Percentiles rank a stretch among this genome's conserved stretches.
Evolutionary conservation across 805 yeast species (phyloP).

Genomic region (Candida andamanensis): DNA sequence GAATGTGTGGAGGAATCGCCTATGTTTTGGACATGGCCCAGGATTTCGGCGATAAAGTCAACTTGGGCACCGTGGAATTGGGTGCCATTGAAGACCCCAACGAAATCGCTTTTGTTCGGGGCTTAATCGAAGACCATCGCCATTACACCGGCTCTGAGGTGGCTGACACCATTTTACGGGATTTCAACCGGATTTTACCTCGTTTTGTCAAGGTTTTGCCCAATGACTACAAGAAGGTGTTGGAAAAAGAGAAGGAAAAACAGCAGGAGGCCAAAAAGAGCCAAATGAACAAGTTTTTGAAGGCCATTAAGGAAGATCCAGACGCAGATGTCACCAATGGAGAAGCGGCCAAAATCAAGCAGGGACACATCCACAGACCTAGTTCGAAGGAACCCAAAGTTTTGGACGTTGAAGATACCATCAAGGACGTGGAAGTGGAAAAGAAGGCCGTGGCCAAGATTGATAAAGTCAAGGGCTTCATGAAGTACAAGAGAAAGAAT

Average conservation of each 20-base stretch:
- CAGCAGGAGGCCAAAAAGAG: conserved; percentile 59
- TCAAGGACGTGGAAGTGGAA: conserved; percentile 62
- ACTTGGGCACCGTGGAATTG: conserved; percentile 77
- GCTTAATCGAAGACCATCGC: conserved; percentile 89
- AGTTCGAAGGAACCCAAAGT: conserved; percentile 68
- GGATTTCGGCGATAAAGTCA: conserved; percentile 77
- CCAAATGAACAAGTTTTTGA: conserved; percentile 62
- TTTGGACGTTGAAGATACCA: conserved; percentile 83
- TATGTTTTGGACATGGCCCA: conserved; percentile 94
- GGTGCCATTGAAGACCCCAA: conserved; percentile 74
- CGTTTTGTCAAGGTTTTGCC: conserved; percentile 93
- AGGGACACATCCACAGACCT: conserved; percentile 40
- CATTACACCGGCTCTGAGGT: conserved; percentile 91
- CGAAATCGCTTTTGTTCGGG: conserved; percentile 91
- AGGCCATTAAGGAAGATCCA: conserved; percentile 74
- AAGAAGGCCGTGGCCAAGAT: conserved; percentile 57
- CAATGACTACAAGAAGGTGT: conserved; percentile 81
- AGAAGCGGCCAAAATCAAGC: conserved; percentile 60
- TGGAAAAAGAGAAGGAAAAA: conserved; percentile 68
- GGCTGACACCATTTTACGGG: conserved; percentile 75
- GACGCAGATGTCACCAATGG: conserved; percentile 87
- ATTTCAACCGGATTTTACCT: conserved; percentile 84
- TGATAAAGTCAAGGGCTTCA: conserved; percentile 85
- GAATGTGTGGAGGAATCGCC: conserved; percentile 99
- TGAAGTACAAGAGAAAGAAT: conserved; percentile 85